Base-by-base conservation (phyloP, 768 basidiomycete genomes). In the Mycena indigotica region DNA sequence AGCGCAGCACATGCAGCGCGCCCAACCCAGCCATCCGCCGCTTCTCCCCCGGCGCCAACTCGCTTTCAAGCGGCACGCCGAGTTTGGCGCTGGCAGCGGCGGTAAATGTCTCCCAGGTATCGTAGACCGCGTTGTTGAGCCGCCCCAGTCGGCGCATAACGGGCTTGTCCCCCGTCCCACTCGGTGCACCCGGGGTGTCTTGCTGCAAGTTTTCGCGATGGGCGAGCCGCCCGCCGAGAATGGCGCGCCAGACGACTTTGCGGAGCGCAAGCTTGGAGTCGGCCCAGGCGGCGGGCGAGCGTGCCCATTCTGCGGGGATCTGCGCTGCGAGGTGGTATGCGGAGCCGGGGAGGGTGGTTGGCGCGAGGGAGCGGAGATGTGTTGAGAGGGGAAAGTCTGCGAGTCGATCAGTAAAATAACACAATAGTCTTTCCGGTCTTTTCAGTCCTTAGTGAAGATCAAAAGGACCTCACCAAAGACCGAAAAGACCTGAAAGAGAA, bases 281-380 rank as follows among this genome's bases (percentile, higher is more conserved):
- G 2, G 69, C 67, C 25, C 65, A 58, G 10, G 75, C 62, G 13
- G 58, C 67, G 32, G 71, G 67, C 8, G 72, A 70, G 32, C 72
- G 73, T 13, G 78, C 66, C 90, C 90, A 92, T 48, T 83, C 77
- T 13, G 76, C 69, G 0, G 89, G 90, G 1, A 85, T 77, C 63
- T 92, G 90, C 0, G 89, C 80, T 1, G 90, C 89, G 28, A 91
- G 81, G 56, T 91, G 88, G 48, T 82, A 77, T 21, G 87, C 85
- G 12, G 79, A 80, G 4, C 78, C 66, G 2, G 82, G 76, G 4
- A 84, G 72, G 28, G 73, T 71, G 67, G 81, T 57, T 66, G 69
- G 50, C 69, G 77, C 28, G 21, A 67, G 39, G 51, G 63, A 25
- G 13, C 19, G 60, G 55, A 69, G 62, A 45, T 39, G 52, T 58